Percentiles rank a stretch among this genome's conserved stretches.
phyloP scores from a whole-genome alignment of 2,329 filamentous ascomycete genomes.

The Penicillium sp. region DNA sequence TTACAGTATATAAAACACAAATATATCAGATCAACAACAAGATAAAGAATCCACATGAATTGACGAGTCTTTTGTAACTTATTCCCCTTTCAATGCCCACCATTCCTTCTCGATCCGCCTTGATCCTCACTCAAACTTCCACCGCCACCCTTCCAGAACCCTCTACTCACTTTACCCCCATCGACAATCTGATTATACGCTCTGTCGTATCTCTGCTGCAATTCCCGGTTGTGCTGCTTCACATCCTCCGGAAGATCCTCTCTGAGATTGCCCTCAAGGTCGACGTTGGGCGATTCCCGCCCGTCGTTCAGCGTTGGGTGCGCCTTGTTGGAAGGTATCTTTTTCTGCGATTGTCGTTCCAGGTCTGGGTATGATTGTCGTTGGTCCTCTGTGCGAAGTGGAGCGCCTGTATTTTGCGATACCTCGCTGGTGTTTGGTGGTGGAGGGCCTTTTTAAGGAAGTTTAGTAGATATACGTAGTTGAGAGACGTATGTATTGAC shows the following conservation, averaged over 20 bases:
- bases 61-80: no score
- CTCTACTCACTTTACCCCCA: conserved; percentile 22
- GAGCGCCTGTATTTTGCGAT: not conserved
- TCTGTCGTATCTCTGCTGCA: conserved; percentile 30
- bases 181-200: conserved; percentile 29
- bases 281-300: conserved; percentile 26
- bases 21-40: not conserved
- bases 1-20: not conserved
- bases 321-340: conserved; percentile 30
- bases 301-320: conserved; percentile 30
- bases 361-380: not conserved
- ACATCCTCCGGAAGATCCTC: conserved; percentile 31
- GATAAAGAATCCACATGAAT: no score
- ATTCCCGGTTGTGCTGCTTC: conserved; percentile 31
- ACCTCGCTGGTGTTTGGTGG: conserved; percentile 7
- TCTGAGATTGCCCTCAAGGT: conserved; percentile 23
- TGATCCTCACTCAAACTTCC: conserved; percentile 1
- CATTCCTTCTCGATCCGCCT: not conserved
- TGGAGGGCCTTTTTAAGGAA: conserved; percentile 6
- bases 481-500: not conserved
- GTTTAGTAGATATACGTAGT: not conserved
- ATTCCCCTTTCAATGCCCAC: not conserved
- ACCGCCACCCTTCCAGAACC: conserved; percentile 15
- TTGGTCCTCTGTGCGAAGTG: not conserved
- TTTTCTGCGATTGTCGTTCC: conserved; percentile 4